Evolutionary conservation across 2,329 filamentous ascomycete species (phyloP).

Genomic region (Mycogone perniciosa): DNA sequence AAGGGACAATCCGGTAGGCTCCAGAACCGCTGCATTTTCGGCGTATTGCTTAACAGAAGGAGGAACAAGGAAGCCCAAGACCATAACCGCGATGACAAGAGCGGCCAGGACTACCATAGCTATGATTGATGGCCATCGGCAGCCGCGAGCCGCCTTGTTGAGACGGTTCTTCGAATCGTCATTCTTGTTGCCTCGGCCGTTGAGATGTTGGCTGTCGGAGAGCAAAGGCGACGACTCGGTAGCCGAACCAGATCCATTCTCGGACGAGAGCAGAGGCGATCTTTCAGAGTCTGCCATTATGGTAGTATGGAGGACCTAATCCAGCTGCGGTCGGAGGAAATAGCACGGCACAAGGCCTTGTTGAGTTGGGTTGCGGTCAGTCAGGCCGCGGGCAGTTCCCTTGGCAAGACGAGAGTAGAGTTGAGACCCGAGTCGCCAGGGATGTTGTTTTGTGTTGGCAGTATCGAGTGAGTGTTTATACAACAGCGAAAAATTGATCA

Average conservation of each 20-base stretch:
- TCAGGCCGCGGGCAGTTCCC: too few relatives aligned
- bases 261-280: conserved; percentile 37
- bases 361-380: too few relatives aligned
- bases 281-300: conserved; percentile 26
- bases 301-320: neutral
- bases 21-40: conserved; percentile 72
- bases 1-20: conserved; percentile 77
- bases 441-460: neutral
- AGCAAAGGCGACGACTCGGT: conserved; percentile 50
- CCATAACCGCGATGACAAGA: conserved; percentile 60
- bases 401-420: too few relatives aligned
- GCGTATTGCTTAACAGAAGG: conserved; percentile 79
- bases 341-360: neutral
- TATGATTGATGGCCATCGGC: conserved; percentile 70
- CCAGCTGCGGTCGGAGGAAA: neutral
- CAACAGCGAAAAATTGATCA: neutral
- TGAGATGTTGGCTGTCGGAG: conserved; percentile 18
- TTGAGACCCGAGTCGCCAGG: too few relatives aligned
- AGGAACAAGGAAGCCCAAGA: conserved; percentile 75
- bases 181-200: conserved; percentile 30
- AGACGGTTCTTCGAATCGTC: conserved; percentile 20
- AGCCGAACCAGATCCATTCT: conserved; percentile 23
- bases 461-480: neutral
- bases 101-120: conserved; percentile 62
- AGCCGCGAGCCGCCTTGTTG: conserved; percentile 21